phyloP scores from a whole-genome alignment of 2,329 filamentous ascomycete species.

The Arthroderma sp. region DNA sequence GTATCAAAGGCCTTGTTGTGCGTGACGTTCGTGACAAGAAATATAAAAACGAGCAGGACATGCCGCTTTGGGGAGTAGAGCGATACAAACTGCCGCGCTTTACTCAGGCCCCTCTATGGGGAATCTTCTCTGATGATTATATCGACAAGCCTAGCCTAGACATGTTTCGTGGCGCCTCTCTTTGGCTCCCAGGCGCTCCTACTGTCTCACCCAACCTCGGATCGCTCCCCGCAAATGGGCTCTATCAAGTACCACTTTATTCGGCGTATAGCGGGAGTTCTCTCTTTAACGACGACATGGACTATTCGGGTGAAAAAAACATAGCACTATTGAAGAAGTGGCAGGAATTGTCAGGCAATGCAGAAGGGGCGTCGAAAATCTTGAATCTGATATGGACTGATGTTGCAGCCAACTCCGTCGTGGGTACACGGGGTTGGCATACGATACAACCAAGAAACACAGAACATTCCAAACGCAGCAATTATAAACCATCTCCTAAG shows the following conservation, averaged over 20 bases:
- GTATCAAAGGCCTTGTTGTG: slow-evolving; percentile 19
- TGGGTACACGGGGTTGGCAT: slow-evolving; percentile 17
- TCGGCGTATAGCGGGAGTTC: neutral
- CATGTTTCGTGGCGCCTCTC: neutral
- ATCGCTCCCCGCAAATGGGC: neutral
- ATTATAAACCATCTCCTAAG: slow-evolving; percentile 14
- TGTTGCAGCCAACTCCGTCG: slow-evolving; percentile 22
- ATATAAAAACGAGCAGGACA: slow-evolving; percentile 16
- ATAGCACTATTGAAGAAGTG: slow-evolving; percentile 1
- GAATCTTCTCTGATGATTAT: slow-evolving; percentile 11
- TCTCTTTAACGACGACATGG: neutral
- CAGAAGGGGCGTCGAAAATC: slow-evolving; percentile 16
- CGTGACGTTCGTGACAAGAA: slow-evolving; percentile 20
- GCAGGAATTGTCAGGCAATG: slow-evolving; percentile 1
- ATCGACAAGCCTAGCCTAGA: neutral
- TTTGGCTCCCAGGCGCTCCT: neutral
- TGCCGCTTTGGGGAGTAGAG: slow-evolving; percentile 4
- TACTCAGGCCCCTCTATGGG: slow-evolving; percentile 23
- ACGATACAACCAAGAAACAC: too few relatives aligned
- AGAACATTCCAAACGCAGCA: neutral
- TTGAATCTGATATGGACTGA: slow-evolving; percentile 32
- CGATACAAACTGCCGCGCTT: neutral
- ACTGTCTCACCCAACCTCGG: neutral
- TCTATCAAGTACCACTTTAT: neutral
- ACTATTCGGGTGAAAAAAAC: neutral